A percentile compares a stretch with the other conserved stretches of the same genome.
phyloP scores from a whole-genome alignment of 2,329 filamentous ascomycete genomes.

The Scortechinia acanthostroma region DNA sequence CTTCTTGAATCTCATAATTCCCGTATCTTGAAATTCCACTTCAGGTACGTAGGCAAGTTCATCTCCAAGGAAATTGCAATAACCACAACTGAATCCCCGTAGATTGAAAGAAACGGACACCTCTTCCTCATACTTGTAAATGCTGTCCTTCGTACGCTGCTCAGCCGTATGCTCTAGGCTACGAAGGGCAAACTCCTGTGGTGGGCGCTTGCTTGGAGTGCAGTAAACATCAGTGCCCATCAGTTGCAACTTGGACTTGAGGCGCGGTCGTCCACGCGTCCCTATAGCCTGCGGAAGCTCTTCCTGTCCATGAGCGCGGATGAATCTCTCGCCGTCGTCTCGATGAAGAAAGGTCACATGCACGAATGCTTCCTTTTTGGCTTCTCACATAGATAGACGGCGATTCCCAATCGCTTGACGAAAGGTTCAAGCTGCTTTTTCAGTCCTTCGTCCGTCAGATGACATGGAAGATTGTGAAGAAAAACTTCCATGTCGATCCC shows the following conservation, averaged over 20 bases:
- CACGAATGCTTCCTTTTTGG: slow-evolving; percentile 19
- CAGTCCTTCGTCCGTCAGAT: slow-evolving; percentile 27
- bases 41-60: slow-evolving; percentile 34
- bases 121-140: slow-evolving; percentile 10
- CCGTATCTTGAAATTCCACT: slow-evolving; percentile 21
- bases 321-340: slow-evolving; percentile 30
- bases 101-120: slow-evolving; percentile 6
- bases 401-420: slow-evolving; percentile 30
- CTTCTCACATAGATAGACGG: slow-evolving; percentile 26
- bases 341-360: slow-evolving; percentile 32
- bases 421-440: slow-evolving; percentile 25
- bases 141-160: slow-evolving; percentile 13
- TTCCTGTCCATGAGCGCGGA: slow-evolving; percentile 11
- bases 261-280: slow-evolving; percentile 4
- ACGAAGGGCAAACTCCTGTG: slow-evolving; percentile 16
- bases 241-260: slow-evolving; percentile 15
- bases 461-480: slow-evolving; percentile 29
- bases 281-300: slow-evolving; percentile 8
- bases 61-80: slow-evolving; percentile 29
- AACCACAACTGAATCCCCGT: slow-evolving; percentile 31
- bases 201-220: slow-evolving; percentile 8
- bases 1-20: slow-evolving; percentile 31
- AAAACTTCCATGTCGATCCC: slow-evolving; percentile 37
- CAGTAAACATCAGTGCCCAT: slow-evolving; percentile 18
- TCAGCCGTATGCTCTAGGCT: slow-evolving; percentile 20